phyloP scores from a whole-genome alignment of 805 yeast species.

The Saccharomyces jurei region DNA sequence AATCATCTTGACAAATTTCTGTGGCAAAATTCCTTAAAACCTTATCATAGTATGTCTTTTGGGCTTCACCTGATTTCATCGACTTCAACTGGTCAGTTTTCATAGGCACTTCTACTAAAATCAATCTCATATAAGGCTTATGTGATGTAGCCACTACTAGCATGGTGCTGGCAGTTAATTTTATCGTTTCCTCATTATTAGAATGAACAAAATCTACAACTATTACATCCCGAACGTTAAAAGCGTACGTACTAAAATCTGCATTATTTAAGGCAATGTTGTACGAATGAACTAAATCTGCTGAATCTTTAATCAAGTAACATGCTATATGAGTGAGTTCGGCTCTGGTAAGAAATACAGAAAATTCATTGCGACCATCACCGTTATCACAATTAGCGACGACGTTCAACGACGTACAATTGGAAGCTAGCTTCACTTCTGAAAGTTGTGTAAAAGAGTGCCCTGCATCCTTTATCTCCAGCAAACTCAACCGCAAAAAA shows the following conservation, averaged over 20 bases:
- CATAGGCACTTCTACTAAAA: constrained; percentile 43
- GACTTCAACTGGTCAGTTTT: not conserved
- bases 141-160: constrained; percentile 69
- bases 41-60: constrained; percentile 18
- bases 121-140: constrained; percentile 64
- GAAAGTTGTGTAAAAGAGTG: constrained; percentile 11
- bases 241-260: constrained; percentile 56
- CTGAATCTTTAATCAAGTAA: constrained; percentile 18
- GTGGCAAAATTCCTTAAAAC: constrained; percentile 25
- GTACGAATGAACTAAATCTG: constrained; percentile 30
- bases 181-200: not conserved
- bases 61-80: not conserved
- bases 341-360: constrained; percentile 47
- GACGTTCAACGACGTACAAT: constrained; percentile 45
- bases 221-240: constrained; percentile 30
- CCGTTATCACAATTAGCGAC: constrained; percentile 18
- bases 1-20: constrained; percentile 21
- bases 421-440: constrained; percentile 35
- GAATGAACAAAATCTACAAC: constrained; percentile 4
- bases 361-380: constrained; percentile 20
- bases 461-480: constrained; percentile 12
- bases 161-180: constrained; percentile 6
- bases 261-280: constrained; percentile 64
- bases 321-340: constrained; percentile 53
- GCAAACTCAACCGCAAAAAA: constrained; percentile 32